A percentile compares a stretch with the other conserved stretches of the same genome.
Evolutionary conservation across 148 eudicot genomes (phyloP).

Genomic region (Dysphania ambrosioides): DNA sequence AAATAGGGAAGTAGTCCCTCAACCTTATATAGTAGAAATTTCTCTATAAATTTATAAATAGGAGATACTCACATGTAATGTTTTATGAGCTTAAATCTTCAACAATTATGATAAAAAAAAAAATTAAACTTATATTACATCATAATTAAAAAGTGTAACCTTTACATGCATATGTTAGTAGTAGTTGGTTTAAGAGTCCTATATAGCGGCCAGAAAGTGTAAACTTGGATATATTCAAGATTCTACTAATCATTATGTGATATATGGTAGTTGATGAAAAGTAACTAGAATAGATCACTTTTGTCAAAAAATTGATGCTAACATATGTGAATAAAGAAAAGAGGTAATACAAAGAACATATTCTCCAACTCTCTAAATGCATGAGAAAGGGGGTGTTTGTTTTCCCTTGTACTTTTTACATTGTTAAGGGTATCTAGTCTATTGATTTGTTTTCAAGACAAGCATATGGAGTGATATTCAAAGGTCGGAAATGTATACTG

Average conservation of each 20-base stretch:
- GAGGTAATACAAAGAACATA: slow-evolving; percentile 5
- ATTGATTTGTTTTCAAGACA: not conserved
- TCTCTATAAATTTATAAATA: no score
- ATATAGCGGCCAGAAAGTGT: slow-evolving; percentile 15
- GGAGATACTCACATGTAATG: no score
- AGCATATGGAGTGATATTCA: not conserved
- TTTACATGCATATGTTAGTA: slow-evolving; percentile 9
- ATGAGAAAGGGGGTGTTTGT: not conserved
- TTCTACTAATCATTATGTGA: slow-evolving; percentile 26
- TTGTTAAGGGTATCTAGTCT: not conserved
- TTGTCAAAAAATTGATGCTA: slow-evolving; percentile 19
- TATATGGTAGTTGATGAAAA: slow-evolving; percentile 22
- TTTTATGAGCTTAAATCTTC: no score
- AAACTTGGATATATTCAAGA: slow-evolving; percentile 6
- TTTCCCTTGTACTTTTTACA: no score
- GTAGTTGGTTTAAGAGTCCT: slow-evolving; percentile 17
- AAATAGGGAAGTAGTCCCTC: no score
- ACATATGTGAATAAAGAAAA: not conserved
- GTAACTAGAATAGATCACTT: not conserved
- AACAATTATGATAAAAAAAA: no score
- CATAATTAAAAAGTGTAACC: slow-evolving; percentile 2
- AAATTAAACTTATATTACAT: not conserved
- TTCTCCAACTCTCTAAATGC: not conserved
- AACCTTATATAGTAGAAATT: no score
- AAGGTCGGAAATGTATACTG: not conserved